Evolutionary conservation across 768 basidiomycete genomes (phyloP), one percentile per base, ranked within the genome.

Genomic region (Lentinula guzmanii): DNA sequence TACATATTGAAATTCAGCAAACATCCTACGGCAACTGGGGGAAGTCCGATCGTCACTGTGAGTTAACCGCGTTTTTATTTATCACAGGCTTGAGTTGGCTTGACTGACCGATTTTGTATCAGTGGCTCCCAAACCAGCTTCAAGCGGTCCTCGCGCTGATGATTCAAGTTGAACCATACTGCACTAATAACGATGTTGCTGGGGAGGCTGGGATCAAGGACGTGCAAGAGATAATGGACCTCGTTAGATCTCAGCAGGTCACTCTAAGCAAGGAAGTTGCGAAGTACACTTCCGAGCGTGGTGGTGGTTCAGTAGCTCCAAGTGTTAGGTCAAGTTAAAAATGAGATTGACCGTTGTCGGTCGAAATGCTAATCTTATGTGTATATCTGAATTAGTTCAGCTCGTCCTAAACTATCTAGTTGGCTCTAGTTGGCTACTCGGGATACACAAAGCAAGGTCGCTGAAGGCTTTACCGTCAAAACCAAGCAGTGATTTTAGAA

Each of bases 1-100:
- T 73, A 72, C 56, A 73, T 74, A 35, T 54, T 74, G 34, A 66
- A 68, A 60, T 64, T 66, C 48, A 69, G 67, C 10, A 60, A 62
- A 11, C 67, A 71, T 56, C 64, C 65, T 16, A 69, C 68, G 43
- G 73, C 73, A 15, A 74, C 73, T 3, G 73, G 70, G 21, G 68
- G 68, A 10, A 66, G 64, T 21, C 68, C 69, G 4, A 69, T 69
- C 58, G 53, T 69, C 5, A 52, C 51, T 18, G 51, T 52, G 34
- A 31, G 51, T 52, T 2, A 11, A 2, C 10, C 4, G 13, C 31
- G 9, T 13, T 31, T 6, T 31, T 50, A 24, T 24, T 24, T 24
- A 24, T 24, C 24, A 2, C 16, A 2, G 13, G 6, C 48, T 24
- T n/a, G 6, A 21, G 9, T 24, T 28, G 28, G 28, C 28, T 4